Conservation (phyloP, 805 yeast species). For the Wickerhamiella sergipiensis region DNA sequence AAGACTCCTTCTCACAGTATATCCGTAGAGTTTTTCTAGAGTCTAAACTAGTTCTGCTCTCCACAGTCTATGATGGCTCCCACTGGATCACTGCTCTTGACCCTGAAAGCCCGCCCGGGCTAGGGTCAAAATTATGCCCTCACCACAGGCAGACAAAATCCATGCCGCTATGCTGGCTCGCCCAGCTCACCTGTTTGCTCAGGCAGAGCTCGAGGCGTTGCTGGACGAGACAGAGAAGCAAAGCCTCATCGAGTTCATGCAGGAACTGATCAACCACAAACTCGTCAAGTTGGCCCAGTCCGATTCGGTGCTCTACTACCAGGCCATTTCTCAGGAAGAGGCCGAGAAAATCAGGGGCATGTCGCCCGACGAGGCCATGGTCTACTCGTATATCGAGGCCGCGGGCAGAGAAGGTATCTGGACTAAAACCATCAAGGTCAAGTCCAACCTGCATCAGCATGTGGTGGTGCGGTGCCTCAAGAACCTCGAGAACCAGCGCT, state of each 20-base stretch:
- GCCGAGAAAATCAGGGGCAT: slow-evolving; percentile 65
- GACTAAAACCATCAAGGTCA: slow-evolving; percentile 82
- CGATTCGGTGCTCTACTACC: slow-evolving; percentile 49
- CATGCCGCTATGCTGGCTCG: slow-evolving; percentile 49
- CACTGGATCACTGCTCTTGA: too few species aligned
- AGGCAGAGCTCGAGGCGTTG: slow-evolving; percentile 49
- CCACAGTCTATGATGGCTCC: too few species aligned
- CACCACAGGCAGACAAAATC: slow-evolving; percentile 35
- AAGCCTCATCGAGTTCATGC: slow-evolving; percentile 32
- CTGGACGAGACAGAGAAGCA: slow-evolving; percentile 31
- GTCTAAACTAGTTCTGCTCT: too few species aligned
- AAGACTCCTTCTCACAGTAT: too few species aligned
- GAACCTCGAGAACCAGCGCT: slow-evolving; percentile 62
- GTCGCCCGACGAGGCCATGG: slow-evolving; percentile 80
- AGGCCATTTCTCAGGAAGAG: slow-evolving; percentile 57
- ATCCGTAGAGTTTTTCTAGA: too few species aligned
- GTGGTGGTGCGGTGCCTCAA: slow-evolving; percentile 78
- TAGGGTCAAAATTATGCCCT: slow-evolving; percentile 3
- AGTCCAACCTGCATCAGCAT: slow-evolving; percentile 81
- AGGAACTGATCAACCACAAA: slow-evolving; percentile 38
- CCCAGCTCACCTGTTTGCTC: slow-evolving; percentile 42
- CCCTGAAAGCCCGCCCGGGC: not conserved
- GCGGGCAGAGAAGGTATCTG: slow-evolving; percentile 92
- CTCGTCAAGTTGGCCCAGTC: slow-evolving; percentile 59
- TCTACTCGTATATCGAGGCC: slow-evolving; percentile 82